A percentile compares a stretch with the other conserved stretches of the same genome.
phyloP scores from a whole-genome alignment of 2,329 filamentous ascomycete species.

The Aspergillus fischeri region DNA sequence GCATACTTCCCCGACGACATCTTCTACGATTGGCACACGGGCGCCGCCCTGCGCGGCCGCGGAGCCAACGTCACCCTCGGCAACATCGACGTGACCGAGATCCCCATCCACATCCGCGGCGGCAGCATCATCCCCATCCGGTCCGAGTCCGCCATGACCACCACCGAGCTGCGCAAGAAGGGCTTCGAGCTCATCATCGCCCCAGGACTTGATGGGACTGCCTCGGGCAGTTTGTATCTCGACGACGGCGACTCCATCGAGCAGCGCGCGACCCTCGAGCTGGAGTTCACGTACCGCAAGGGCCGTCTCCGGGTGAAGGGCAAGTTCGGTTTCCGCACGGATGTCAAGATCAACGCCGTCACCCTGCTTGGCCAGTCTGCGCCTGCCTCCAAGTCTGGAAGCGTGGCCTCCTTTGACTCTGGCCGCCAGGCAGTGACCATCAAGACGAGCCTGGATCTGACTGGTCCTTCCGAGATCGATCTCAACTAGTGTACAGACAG shows the following conservation, averaged over 20 bases:
- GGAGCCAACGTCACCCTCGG: constrained; percentile 43
- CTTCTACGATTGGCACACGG: constrained; percentile 60
- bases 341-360: constrained; percentile 30
- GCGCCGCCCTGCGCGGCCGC: constrained; percentile 42
- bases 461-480: constrained; percentile 9
- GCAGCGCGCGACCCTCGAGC: constrained; percentile 52
- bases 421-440: constrained; percentile 21
- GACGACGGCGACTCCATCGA: constrained; percentile 70
- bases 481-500: constrained; percentile 4
- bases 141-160: constrained; percentile 54
- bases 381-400: constrained; percentile 7
- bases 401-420: constrained; percentile 8
- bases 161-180: constrained; percentile 55
- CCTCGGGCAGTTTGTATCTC: constrained; percentile 66
- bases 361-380: constrained; percentile 27
- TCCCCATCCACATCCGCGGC: constrained; percentile 61
- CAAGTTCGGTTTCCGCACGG: constrained; percentile 22
- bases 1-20: constrained; percentile 56
- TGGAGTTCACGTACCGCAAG: constrained; percentile 57
- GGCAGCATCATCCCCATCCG: constrained; percentile 59
- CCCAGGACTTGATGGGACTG: constrained; percentile 58
- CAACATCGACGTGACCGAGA: constrained; percentile 48
- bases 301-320: constrained; percentile 37
- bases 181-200: constrained; percentile 70
- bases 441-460: constrained; percentile 16